phyloP scores from a whole-genome alignment of 176 grass and related monocot genomes.

The Carex myosuroides region DNA sequence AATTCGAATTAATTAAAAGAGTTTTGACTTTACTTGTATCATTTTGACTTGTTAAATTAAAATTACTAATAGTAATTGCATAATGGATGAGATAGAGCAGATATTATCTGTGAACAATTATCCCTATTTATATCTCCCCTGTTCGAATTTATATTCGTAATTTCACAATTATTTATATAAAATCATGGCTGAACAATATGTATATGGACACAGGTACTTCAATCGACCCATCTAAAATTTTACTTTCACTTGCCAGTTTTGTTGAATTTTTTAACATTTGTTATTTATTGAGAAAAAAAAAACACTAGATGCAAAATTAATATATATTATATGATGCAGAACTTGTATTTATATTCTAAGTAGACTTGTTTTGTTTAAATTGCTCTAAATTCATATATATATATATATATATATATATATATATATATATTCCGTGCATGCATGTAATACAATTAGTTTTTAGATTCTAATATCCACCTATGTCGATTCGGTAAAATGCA shows the following conservation, averaged over 20 bases:
- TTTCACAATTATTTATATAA: not conserved
- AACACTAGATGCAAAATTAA: not conserved
- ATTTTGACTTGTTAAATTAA: not conserved
- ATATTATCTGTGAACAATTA: no score
- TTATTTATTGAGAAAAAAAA: not conserved
- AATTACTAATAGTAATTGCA: no score
- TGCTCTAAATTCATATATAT: no score
- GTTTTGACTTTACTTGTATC: not conserved
- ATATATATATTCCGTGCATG: no score
- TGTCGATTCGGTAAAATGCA: no score
- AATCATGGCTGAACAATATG: not conserved
- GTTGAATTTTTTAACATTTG: not conserved
- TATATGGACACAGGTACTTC: not conserved
- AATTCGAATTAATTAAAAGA: not conserved
- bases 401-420: no score
- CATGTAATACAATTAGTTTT: no score
- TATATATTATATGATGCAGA: not conserved
- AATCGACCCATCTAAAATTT: not conserved
- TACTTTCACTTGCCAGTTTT: not conserved
- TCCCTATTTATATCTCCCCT: not conserved
- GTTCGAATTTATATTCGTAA: not conserved
- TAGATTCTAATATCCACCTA: no score
- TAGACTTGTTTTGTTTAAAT: not conserved
- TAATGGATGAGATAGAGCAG: no score
- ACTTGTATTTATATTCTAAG: not conserved